phyloP scores from a whole-genome alignment of 2,329 filamentous ascomycete genomes.

The Rutstroemia sp. region DNA sequence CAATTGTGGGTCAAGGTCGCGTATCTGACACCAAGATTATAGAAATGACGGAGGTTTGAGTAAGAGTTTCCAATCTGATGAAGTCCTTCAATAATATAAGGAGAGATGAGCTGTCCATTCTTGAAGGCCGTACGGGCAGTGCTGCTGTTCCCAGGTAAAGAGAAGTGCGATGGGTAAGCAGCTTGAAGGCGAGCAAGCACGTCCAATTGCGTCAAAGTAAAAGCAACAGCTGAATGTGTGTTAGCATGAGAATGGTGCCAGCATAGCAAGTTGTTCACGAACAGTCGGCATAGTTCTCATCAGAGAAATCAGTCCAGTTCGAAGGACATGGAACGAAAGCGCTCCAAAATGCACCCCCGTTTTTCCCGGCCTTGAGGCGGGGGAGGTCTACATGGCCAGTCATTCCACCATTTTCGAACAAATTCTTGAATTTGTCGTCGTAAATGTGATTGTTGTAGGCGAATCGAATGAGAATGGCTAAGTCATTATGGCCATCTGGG shows the following conservation, averaged over 20 bases:
- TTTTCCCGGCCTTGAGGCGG: constrained; percentile 60
- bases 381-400: constrained; percentile 70
- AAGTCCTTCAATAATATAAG: constrained; percentile 76
- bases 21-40: constrained; percentile 76
- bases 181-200: constrained; percentile 56
- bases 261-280: constrained; percentile 24
- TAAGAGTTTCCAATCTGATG: constrained; percentile 89
- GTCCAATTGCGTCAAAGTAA: constrained; percentile 70
- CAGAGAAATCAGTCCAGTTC: constrained; percentile 65
- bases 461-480: constrained; percentile 64
- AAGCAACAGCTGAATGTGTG: constrained; percentile 44
- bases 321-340: constrained; percentile 72
- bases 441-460: constrained; percentile 74
- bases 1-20: constrained; percentile 90
- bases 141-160: constrained; percentile 50
- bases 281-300: constrained; percentile 64
- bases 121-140: constrained; percentile 56
- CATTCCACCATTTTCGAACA: constrained; percentile 66
- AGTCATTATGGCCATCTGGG: constrained; percentile 82
- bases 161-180: constrained; percentile 63
- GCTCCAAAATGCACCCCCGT: constrained; percentile 90
- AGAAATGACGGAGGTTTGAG: constrained; percentile 66
- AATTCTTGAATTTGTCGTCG: constrained; percentile 60
- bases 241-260: neutral
- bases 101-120: constrained; percentile 62